Base-by-base conservation (phyloP, 106 monocot species). In the Dioscorea dumetorum region DNA sequence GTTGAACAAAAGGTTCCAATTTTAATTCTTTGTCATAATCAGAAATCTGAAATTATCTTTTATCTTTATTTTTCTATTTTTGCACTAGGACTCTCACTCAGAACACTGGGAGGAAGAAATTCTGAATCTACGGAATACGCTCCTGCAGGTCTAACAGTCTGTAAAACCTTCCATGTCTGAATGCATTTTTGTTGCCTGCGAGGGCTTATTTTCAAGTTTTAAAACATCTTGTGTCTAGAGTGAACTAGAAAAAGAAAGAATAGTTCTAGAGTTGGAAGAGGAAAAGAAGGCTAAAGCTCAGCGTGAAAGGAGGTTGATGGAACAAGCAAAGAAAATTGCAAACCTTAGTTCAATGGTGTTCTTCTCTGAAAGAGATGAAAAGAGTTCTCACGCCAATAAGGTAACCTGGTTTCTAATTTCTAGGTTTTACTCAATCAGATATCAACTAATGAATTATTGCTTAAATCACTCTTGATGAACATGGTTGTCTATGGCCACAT, bases 231-330 rank as follows among this genome's bases (percentile, higher is more conserved):
- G 58, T 58, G 58, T 78, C 12, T 72, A 97, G 93, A 99, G 99
- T 81, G 99, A 90, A 80, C 71, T 93, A 41, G 99, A 93, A 69
- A 99, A 93, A 64, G 99, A 99, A 81, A 87, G 99, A 62, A 99
- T 99, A 65, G 82, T 80, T 62, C 78, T 99, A 60, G 93, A 99
- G 84, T 66, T 99, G 64, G 89, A 99, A 77, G 93, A 87, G 79
- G 99, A 99, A 79, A 99, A 87, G 83, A 99, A 90, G 81, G 93
- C 81, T 22, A 92, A 91, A 78, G 99, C 84, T 68, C 64, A 79
- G 16, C 79, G 89, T 61, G 99, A 93, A 49, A 86, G 61, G 73
- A 87, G 87, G 56, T 81, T 99, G 62, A 50, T 72, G 58, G 89
- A 90, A 20, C 89, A 95, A 73, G 95, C 76, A 63, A 78, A 81